Evolutionary conservation across 2,329 filamentous ascomycete genomes (phyloP).

Genomic region (Neoarthrinium moseri): DNA sequence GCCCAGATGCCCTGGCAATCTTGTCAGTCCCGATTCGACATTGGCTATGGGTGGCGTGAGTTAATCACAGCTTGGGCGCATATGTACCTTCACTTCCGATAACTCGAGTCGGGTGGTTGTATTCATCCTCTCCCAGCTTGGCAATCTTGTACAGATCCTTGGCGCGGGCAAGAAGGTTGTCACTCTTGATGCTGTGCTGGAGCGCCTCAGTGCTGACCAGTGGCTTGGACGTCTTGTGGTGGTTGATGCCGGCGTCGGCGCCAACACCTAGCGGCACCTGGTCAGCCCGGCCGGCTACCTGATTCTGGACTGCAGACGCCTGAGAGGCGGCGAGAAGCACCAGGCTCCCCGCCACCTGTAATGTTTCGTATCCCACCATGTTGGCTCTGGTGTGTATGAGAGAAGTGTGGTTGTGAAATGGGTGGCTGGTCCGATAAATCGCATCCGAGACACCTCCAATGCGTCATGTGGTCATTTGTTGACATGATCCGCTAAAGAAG

Average conservation of each 20-base stretch:
- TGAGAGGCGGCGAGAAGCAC: conserved; percentile 12
- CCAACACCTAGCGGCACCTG: conserved; percentile 12
- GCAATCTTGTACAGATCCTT: conserved; percentile 63
- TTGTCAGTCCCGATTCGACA: conserved; percentile 12
- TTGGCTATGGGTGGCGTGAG: not conserved
- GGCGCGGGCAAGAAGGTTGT: conserved; percentile 58
- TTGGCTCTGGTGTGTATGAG: not conserved
- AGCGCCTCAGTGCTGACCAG: conserved; percentile 54
- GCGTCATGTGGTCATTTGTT: conserved; percentile 9
- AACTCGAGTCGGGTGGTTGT: conserved; percentile 67
- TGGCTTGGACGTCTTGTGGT: conserved; percentile 23
- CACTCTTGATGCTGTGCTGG: conserved; percentile 53
- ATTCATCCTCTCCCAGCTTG: conserved; percentile 56
- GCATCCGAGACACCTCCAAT: not conserved
- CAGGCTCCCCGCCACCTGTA: conserved; percentile 10
- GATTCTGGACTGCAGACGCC: conserved; percentile 20
- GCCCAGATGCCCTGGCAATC: conserved; percentile 53
- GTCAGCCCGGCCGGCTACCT: conserved; percentile 21
- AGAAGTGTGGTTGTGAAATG: no score
- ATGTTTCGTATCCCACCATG: conserved; percentile 9
- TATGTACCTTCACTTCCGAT: conserved; percentile 62
- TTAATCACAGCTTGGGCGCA: not conserved
- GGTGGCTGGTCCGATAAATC: no score
- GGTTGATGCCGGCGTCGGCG: conserved; percentile 29
- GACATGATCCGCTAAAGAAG: conserved; percentile 1